Conservation (phyloP, 73 alveolate genomes). For the Tetrahymena borealis region DNA sequence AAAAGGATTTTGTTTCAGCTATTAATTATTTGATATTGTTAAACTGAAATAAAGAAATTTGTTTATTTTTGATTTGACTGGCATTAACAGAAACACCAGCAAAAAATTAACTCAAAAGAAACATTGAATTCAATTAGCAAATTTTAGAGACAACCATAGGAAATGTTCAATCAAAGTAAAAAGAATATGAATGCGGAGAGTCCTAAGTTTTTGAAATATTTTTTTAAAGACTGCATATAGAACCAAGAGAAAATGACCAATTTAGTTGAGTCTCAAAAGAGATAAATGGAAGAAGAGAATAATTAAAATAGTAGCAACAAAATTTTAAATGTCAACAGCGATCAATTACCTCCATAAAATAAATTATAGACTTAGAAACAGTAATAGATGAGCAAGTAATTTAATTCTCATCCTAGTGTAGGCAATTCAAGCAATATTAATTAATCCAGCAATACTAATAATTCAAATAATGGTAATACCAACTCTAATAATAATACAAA, state of each 20-base stretch:
- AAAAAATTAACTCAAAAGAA: background rate
- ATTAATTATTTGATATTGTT: background rate
- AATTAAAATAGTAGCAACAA: background rate
- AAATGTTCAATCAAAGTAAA: background rate
- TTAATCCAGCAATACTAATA: background rate
- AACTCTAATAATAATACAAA: background rate
- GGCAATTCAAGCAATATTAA: background rate
- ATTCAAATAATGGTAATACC: background rate
- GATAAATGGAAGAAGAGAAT: background rate
- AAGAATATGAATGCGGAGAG: background rate
- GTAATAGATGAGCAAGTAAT: background rate
- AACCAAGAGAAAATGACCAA: background rate
- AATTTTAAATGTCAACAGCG: background rate
- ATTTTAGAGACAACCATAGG: background rate
- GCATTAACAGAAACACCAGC: conserved; percentile 2
- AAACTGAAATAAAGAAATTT: background rate
- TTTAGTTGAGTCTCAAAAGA: background rate
- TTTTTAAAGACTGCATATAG: background rate
- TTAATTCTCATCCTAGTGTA: background rate
- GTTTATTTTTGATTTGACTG: background rate
- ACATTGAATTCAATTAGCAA: background rate
- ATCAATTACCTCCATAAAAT: background rate
- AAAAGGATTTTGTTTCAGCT: background rate
- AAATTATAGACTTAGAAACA: background rate
- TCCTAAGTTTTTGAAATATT: background rate